phyloP scores from a whole-genome alignment of 106 monocot genomes.

The Ottelia alismoides region DNA sequence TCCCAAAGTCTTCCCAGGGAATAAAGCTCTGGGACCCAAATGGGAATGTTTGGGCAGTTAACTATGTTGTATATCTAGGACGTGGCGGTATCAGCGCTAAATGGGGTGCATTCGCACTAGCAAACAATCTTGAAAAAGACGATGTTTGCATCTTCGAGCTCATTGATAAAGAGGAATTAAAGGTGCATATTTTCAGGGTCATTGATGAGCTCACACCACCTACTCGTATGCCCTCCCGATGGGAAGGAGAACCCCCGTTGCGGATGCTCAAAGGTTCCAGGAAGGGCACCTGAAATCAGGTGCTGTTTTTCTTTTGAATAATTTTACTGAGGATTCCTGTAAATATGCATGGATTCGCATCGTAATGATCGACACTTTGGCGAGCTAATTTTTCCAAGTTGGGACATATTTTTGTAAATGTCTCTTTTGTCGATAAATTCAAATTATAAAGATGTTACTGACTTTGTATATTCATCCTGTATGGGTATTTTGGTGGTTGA shows the following conservation, averaged over 20 bases:
- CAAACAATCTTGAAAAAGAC: conserved; percentile 10
- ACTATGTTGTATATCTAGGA: not conserved
- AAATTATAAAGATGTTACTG: no score
- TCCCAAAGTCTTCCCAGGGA: not conserved
- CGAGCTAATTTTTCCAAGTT: no score
- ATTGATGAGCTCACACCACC: conserved; percentile 9
- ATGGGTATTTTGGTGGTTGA: no score
- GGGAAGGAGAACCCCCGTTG: no score
- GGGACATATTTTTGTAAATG: no score
- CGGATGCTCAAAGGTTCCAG: no score
- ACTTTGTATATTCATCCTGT: no score
- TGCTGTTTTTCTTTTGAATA: no score
- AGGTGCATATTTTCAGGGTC: conserved; percentile 23
- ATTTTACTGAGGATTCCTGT: no score
- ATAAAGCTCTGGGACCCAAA: conserved; percentile 10
- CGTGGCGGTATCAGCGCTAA: conserved; percentile 11
- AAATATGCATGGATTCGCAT: no score
- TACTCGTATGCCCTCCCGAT: not conserved
- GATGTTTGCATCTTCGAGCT: conserved; percentile 23
- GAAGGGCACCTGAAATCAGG: not conserved
- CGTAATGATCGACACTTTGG: no score
- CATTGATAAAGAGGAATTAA: conserved; percentile 4
- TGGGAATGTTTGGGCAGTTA: conserved; percentile 9
- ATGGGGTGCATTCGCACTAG: conserved; percentile 11
- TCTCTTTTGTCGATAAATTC: no score